phyloP scores from a whole-genome alignment of 805 yeast genomes.

The Barnettozyma vustinii region DNA sequence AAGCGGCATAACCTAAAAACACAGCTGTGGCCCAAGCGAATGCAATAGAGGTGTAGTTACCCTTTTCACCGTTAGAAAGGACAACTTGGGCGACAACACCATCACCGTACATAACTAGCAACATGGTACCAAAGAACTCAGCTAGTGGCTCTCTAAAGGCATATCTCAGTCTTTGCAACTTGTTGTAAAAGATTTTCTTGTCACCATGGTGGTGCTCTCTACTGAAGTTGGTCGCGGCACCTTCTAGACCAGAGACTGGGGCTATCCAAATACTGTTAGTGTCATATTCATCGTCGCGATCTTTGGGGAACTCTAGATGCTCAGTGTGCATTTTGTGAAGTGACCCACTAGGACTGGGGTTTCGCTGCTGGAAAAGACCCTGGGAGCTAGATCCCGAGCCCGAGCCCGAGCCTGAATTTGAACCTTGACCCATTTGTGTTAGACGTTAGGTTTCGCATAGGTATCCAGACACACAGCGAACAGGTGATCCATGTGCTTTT shows the following conservation, averaged over 20 bases:
- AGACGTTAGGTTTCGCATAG: background rate
- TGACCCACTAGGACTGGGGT: background rate
- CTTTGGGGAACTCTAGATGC: background rate
- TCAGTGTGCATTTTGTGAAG: background rate
- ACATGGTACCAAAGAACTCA: slow-evolving; percentile 46
- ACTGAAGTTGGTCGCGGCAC: slow-evolving; percentile 20
- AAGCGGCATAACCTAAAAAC: slow-evolving; percentile 42
- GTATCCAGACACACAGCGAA: background rate
- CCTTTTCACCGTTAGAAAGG: slow-evolving; percentile 32
- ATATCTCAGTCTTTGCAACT: slow-evolving; percentile 22
- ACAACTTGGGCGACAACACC: slow-evolving; percentile 43
- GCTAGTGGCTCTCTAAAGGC: slow-evolving; percentile 42
- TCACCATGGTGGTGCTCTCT: slow-evolving; percentile 10
- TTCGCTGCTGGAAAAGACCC: background rate
- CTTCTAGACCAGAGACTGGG: slow-evolving; percentile 26
- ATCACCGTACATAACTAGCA: slow-evolving; percentile 41
- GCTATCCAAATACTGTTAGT: slow-evolving; percentile 16
- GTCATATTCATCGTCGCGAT: background rate
- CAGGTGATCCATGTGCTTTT: background rate
- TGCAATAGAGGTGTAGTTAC: slow-evolving; percentile 38
- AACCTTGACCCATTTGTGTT: background rate
- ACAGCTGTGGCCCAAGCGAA: slow-evolving; percentile 53
- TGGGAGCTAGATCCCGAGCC: background rate
- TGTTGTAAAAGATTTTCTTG: slow-evolving; percentile 14
- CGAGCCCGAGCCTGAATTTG: background rate